Evolutionary conservation across 306 rosid genomes (phyloP), one percentile per base, ranked within the genome.

Genomic region (Spatholobus suberectus): DNA sequence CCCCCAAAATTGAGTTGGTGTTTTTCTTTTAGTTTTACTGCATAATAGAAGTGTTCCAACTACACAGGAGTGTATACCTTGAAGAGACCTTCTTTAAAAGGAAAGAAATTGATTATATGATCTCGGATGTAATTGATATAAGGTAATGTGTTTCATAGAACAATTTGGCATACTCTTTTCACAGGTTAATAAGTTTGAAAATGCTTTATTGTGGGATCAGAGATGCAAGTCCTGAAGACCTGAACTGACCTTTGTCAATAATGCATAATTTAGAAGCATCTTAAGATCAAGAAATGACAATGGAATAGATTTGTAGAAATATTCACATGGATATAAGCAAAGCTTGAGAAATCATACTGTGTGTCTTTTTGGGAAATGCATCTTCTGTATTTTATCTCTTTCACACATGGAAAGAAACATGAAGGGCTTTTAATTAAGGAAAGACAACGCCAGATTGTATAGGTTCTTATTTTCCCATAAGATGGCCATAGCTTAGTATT

Each of bases 401-500:
- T 21, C 23, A 5, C 20, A 51, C 27, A 21, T 32, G 55, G 66
- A 38, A 43, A 35, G 49, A 76, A 70, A 40, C 75, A 38, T 18
- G 29, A 51, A 15, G 55, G 66, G 40, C 44, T 32, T 57, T 51
- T 52, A 69, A 26, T 44, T 78, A 55, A 59, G 62, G 54, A 82
- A 69, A 66, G 70, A 59, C 12, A 55, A 51, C 37, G 20, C 38
- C n/a, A 70, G 78, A 77, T 76, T 21, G 74, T 71, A 32, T 12
- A 27, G 74, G 69, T 29, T 86, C 11, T 52, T 76, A 62, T 35
- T 86, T 58, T 68, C 57, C 73, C 34, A 23, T 21, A 57, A 62
- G 70, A 38, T 38, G 8, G 13, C 40, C 47, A 43, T 5, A 68
- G 57, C 77, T 32, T 68, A 15, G 58, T 67, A 21, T 69, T 59